These are phyloP conservation scores for Eucalyptus cloeziana DNA, from an alignment of 345 rosid species.

Conservation along the genomic window DNA sequence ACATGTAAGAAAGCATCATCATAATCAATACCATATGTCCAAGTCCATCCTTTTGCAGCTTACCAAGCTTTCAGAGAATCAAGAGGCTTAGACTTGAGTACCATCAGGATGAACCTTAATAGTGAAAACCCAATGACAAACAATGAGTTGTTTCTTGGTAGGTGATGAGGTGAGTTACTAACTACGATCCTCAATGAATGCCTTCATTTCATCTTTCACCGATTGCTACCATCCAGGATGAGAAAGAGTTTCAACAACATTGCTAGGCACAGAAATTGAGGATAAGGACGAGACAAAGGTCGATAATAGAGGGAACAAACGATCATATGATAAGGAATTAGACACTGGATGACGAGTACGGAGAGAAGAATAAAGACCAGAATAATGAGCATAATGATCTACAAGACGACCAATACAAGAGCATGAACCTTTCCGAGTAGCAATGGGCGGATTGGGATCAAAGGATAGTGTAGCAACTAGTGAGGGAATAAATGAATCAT, in stretches of 20 bases:
- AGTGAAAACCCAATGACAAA: too few relatives aligned
- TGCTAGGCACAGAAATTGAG: neutral
- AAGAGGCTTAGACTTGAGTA: too few relatives aligned
- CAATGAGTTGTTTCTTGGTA: too few relatives aligned
- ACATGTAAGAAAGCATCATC: too few relatives aligned
- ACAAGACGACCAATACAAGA: neutral
- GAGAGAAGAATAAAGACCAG: neutral
- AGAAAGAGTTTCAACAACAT: neutral
- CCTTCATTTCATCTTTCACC: too few relatives aligned
- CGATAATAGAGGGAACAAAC: rapidly evolving
- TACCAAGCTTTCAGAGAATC: too few relatives aligned
- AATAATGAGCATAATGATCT: neutral
- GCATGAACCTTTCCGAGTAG: neutral
- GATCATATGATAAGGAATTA: neutral
- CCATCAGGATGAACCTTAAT: too few relatives aligned
- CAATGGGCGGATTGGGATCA: rapidly evolving
- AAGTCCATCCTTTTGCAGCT: too few relatives aligned
- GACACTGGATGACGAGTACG: neutral
- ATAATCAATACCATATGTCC: too few relatives aligned
- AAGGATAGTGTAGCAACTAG: neutral
- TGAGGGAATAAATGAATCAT: neutral
- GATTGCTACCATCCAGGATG: neutral
- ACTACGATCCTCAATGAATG: too few relatives aligned
- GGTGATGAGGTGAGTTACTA: too few relatives aligned
- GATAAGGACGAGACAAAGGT: neutral